Evolutionary conservation across 179 eudicot species (phyloP).

Genomic region (Camellia oleifera): DNA sequence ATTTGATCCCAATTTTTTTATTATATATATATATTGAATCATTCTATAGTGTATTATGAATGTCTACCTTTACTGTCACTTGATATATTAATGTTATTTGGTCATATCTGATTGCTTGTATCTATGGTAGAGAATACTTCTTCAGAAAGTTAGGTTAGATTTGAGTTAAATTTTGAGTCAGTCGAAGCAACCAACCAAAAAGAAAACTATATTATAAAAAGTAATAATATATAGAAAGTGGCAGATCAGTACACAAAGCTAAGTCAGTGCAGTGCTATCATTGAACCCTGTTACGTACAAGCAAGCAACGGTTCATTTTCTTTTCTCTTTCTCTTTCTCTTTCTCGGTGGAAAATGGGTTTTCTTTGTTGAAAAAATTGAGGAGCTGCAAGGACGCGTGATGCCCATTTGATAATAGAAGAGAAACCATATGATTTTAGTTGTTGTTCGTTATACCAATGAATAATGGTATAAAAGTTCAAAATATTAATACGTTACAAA

Average conservation of each 20-base stretch:
- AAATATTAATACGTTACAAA: too few species aligned
- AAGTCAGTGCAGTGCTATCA: constrained; percentile 8
- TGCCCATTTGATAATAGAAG: constrained; percentile 20
- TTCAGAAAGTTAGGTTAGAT: constrained; percentile 12
- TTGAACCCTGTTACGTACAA: constrained; percentile 1
- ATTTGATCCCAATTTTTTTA: too few species aligned
- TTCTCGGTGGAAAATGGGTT: constrained; percentile 1
- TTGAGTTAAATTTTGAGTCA: constrained; percentile 6
- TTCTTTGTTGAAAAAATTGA: constrained; percentile 12
- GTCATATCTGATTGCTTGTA: constrained; percentile 1
- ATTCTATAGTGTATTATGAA: too few species aligned
- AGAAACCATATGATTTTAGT: neutral
- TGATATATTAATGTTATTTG: neutral
- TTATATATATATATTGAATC: too few species aligned
- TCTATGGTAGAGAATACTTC: neutral
- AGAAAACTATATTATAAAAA: neutral
- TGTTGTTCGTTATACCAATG: too few species aligned
- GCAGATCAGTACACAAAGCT: neutral
- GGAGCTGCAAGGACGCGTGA: constrained; percentile 25
- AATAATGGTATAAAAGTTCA: too few species aligned
- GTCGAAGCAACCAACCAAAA: neutral
- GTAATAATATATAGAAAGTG: neutral
- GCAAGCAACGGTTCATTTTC: neutral
- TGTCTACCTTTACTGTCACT: neutral
- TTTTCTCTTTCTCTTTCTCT: neutral